phyloP scores from a whole-genome alignment of 1,139 yeast species.

The Sugiyamaella xylanicola region DNA sequence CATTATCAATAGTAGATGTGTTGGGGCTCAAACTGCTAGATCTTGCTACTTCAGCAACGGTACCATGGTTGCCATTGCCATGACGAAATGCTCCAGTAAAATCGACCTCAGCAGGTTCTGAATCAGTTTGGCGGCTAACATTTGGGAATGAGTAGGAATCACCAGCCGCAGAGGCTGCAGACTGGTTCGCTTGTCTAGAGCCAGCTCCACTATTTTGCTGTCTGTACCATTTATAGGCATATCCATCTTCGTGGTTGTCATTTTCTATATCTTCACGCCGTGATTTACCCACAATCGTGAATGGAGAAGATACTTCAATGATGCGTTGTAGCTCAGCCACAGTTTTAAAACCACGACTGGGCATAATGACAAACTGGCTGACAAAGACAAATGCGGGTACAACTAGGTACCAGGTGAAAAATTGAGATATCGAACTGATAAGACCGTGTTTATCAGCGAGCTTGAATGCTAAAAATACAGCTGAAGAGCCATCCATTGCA shows the following conservation, averaged over 20 bases:
- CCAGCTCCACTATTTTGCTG: not conserved
- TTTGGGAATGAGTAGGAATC: conserved; percentile 5
- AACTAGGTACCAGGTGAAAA: conserved; percentile 65
- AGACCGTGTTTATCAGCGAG: conserved; percentile 54
- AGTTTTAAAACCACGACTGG: conserved; percentile 41
- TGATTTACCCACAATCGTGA: conserved; percentile 13
- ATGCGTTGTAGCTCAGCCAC: conserved; percentile 24
- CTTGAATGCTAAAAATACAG: conserved; percentile 69
- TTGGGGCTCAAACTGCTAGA: conserved; percentile 7
- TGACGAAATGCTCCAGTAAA: conserved; percentile 20
- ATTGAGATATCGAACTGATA: conserved; percentile 49
- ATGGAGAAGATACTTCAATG: conserved; percentile 19
- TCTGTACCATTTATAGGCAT: conserved; percentile 5
- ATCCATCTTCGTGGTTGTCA: not conserved
- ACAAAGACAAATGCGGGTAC: conserved; percentile 74
- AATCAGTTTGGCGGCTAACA: not conserved
- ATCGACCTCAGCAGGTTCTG: conserved; percentile 22
- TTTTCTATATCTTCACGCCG: not conserved
- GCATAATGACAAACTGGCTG: conserved; percentile 80
- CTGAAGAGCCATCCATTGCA: conserved; percentile 76
- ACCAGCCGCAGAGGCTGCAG: not conserved
- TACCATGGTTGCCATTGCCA: not conserved
- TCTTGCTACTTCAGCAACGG: not conserved
- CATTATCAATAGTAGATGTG: conserved; percentile 1
- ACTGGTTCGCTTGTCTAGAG: too few relatives aligned